Conservation (phyloP, 208 protist species). For the Acanthamoeba polyphaga region DNA sequence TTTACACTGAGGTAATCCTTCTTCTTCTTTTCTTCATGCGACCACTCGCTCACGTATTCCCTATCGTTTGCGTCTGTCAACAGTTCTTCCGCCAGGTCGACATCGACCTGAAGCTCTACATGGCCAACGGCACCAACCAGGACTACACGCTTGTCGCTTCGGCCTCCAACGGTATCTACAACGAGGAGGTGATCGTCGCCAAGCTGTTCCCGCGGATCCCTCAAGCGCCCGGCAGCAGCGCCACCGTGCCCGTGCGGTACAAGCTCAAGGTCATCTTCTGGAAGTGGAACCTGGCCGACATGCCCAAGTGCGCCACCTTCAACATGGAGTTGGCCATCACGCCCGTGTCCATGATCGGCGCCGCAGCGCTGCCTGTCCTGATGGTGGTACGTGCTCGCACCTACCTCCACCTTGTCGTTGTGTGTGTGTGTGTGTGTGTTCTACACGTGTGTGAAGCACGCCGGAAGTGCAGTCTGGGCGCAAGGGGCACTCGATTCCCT, state of each 20-base stretch:
- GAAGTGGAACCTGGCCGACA: conserved; percentile 53
- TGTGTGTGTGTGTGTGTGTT: not conserved
- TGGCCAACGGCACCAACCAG: not conserved
- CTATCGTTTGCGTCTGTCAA: not conserved
- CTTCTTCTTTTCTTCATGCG: not conserved
- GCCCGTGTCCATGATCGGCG: conserved; percentile 37
- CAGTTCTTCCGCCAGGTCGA: conserved; percentile 56
- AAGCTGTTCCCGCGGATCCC: conserved; percentile 41
- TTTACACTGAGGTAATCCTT: conserved; percentile 52
- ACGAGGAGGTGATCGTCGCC: conserved; percentile 73
- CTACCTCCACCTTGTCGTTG: not conserved
- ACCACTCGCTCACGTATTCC: not conserved
- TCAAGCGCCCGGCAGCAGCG: not conserved
- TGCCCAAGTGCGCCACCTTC: conserved; percentile 24
- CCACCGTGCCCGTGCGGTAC: conserved; percentile 36
- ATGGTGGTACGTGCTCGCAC: not conserved
- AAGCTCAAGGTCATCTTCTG: conserved; percentile 63
- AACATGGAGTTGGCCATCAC: conserved; percentile 72
- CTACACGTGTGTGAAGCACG: not conserved
- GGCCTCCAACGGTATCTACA: conserved; percentile 68
- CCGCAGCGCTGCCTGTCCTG: not conserved
- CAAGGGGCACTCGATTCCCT: not conserved
- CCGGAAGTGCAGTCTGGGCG: conserved; percentile 47
- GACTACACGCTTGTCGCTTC: not conserved
- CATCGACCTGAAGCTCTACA: conserved; percentile 68